Evolutionary conservation across 176 grass and related monocot species (phyloP), one percentile per base, ranked within the genome.

Genomic region (Chloris gayana): DNA sequence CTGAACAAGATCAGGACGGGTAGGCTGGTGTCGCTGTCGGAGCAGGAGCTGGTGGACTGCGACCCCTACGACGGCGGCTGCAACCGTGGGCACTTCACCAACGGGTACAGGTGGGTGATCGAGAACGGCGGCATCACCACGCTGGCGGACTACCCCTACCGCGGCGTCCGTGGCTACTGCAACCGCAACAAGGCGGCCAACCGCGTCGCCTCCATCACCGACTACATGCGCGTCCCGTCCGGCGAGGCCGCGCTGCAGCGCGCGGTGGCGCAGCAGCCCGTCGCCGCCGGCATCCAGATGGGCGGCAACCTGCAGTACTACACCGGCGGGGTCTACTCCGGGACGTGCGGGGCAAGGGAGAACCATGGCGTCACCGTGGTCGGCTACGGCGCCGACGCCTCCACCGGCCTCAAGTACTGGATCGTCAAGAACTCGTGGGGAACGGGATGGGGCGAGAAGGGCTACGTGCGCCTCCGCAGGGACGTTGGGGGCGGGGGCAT

Each of bases 31-130:
- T 72, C 67, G 0, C 60, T 89, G 3, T 94, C 83, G 1, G 89
- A 89, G 89, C 92, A 89, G 59, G 83, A 94, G 65, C 86, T 94
- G 5, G 56, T 94, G 14, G 89, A 91, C 62, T 94, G 92, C 42
- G 85, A 91, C 64, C 8, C 29, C 3, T 33, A 46, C 72, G 73
- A 88, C 73, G 31, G 37, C 11, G 80, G 92, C 14, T 94, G 92
- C 75, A 39, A 54, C 31, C 67, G 46, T 1, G 89, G 92, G 6
- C 65, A 49, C 26, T 72, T 59, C 24, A n/a, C 26, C 8, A 76
- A 33, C 19, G 86, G 72, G 1, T 89, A 78, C 68, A 11, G 14
- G n/a, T 91, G 81, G 64, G 64, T 94, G 17, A 10, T 85, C 32
- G 5, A 80, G 33, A 94, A 89, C 53, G 80, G 80, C 6, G 89